Evolutionary conservation across 305 asterid species (phyloP).

Genomic region (Solanum aculeatissimum): DNA sequence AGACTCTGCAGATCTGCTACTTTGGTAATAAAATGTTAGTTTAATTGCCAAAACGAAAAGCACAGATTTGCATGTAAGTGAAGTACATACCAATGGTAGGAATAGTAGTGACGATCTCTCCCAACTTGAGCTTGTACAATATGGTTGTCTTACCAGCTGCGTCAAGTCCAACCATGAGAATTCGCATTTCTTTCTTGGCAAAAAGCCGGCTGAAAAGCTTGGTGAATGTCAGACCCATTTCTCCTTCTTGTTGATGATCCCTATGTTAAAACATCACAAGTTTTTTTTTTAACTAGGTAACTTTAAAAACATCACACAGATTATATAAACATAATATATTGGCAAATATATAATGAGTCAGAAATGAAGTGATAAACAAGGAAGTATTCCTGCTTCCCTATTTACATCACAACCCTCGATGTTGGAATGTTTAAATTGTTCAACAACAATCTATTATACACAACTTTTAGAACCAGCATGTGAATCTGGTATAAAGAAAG

Average conservation of each 20-base stretch:
- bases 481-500: neutral
- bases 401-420: neutral
- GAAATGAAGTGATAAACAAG: neutral
- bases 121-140: constrained; percentile 91
- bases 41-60: neutral
- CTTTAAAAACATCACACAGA: too few species aligned
- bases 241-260: constrained; percentile 12
- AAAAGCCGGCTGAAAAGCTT: constrained; percentile 84
- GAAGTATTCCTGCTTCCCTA: neutral
- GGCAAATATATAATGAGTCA: neutral
- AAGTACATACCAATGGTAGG: constrained; percentile 72
- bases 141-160: constrained; percentile 97
- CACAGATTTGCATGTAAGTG: neutral
- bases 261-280: neutral
- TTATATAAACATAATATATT: neutral
- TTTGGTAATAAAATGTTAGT: neutral
- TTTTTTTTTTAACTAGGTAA: too few species aligned
- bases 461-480: neutral
- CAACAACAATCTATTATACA: neutral
- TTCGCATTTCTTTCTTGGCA: constrained; percentile 89
- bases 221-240: constrained; percentile 67
- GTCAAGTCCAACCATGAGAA: constrained; percentile 93
- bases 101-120: constrained; percentile 86
- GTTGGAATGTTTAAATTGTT: neutral
- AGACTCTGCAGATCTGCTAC: neutral